Conservation (phyloP, 2,329 filamentous ascomycete genomes). For the Pseudophaeomoniella oleicola region DNA sequence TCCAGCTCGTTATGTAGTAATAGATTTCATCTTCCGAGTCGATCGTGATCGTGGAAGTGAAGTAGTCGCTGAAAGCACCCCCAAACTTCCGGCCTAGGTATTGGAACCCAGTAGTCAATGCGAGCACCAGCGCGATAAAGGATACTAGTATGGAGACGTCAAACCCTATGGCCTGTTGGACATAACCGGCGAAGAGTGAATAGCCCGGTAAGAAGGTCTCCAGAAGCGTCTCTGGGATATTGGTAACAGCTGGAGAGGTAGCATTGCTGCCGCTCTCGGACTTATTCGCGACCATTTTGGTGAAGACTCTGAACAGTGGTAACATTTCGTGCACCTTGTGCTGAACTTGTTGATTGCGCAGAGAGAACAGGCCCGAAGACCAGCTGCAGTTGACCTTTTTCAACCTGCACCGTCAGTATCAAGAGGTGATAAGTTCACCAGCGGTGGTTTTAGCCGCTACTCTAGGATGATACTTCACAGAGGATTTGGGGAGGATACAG, state of each 20-base stretch:
- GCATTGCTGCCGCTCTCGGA: neutral
- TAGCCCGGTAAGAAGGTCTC: conserved; percentile 37
- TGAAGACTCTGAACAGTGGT: too few species aligned
- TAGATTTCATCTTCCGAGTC: conserved; percentile 45
- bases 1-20: conserved; percentile 42
- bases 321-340: too few species aligned
- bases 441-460: too few species aligned
- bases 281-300: neutral
- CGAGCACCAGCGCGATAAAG: conserved; percentile 26
- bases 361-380: too few species aligned
- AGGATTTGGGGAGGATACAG: too few species aligned
- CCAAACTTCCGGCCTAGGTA: conserved; percentile 20
- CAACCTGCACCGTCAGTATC: too few species aligned
- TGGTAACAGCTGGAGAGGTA: conserved; percentile 9
- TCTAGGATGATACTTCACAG: too few species aligned
- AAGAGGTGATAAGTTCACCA: too few species aligned
- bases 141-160: conserved; percentile 34
- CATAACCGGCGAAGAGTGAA: conserved; percentile 28
- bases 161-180: conserved; percentile 27
- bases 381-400: too few species aligned
- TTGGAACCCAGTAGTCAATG: conserved; percentile 20
- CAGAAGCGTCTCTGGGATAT: conserved; percentile 31
- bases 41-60: conserved; percentile 34
- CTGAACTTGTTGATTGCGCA: too few species aligned
- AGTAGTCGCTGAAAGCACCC: conserved; percentile 18